phyloP scores from a whole-genome alignment of 805 yeast genomes.

The Limtongia smithiae region DNA sequence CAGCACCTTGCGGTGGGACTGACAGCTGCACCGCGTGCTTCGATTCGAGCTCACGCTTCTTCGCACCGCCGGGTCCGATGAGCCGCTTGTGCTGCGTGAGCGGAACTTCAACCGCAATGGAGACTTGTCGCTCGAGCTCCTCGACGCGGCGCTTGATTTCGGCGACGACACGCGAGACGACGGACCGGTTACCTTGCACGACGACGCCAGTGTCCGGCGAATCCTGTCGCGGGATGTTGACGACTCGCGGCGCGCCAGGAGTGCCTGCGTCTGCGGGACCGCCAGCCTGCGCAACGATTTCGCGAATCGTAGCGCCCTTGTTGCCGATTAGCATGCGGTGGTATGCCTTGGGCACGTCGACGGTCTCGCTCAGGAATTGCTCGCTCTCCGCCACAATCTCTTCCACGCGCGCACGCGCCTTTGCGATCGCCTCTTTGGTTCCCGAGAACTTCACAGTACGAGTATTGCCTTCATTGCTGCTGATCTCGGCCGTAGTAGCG shows the following conservation, averaged over 20 bases:
- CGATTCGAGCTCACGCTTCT: slow-evolving; percentile 58
- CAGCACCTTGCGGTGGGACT: slow-evolving; percentile 48
- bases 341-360: slow-evolving; percentile 69
- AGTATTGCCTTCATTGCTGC: slow-evolving; percentile 46
- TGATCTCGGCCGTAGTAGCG: no score
- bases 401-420: slow-evolving; percentile 62
- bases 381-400: slow-evolving; percentile 62
- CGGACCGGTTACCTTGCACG: slow-evolving; percentile 67
- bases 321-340: slow-evolving; percentile 76
- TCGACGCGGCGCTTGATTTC: slow-evolving; percentile 49
- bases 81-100: slow-evolving; percentile 54
- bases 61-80: slow-evolving; percentile 74
- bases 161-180: slow-evolving; percentile 65
- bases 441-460: slow-evolving; percentile 70
- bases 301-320: slow-evolving; percentile 68
- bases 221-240: slow-evolving; percentile 68
- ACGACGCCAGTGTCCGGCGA: slow-evolving; percentile 48
- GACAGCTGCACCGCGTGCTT: slow-evolving; percentile 55
- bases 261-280: slow-evolving; percentile 49
- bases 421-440: slow-evolving; percentile 66
- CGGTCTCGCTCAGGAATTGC: slow-evolving; percentile 53
- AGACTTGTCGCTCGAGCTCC: slow-evolving; percentile 50
- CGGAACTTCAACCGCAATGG: slow-evolving; percentile 52
- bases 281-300: slow-evolving; percentile 75
- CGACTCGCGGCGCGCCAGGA: slow-evolving; percentile 49